Base-by-base conservation (phyloP, 768 basidiomycete species). In the Amanita phalloides region DNA sequence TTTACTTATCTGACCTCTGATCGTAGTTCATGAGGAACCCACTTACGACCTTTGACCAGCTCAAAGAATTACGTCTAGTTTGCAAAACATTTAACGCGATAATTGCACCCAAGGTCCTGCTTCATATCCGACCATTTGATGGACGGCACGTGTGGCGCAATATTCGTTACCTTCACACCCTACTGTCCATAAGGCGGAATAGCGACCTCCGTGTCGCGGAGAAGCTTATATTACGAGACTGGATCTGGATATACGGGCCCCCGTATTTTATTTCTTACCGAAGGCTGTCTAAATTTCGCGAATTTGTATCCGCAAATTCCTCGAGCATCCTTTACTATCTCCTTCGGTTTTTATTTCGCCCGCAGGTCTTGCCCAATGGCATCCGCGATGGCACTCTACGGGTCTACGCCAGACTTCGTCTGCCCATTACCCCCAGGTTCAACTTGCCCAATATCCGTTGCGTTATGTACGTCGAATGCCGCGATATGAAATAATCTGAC, bases 371-470 rank as follows among this genome's bases (percentile, higher is more conserved):
- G 3, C 49, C 41, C 0, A 7, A 32, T 3, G 26, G 39, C 4
- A 30, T 50, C 11, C 21, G 21, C 20, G 32, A 50, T 35, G 25
- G 28, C 6, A 20, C 26, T 7, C n/a, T 42, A 6, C 37, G 41
- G 8, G 5, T 36, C 2, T 17, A 30, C 6, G 49, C 39, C 6
- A 28, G 49, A 33, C 17, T 21, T 33, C 17, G 41, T 6, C 21
- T 50, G 13, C 28, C 49, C 13, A 26, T 23, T 2, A n/a, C 49
- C 3, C 20, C 28, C 2, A 42, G 10, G 21, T 30, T 50, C 17
- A 30, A 50, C 20, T 20, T 50, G 17, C 49, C 49, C 8, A 50
- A 50, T 39, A 23, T 50, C 41, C 49, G 49, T 26, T 28, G 30
- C 4, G 49, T 50, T 9, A 21, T 17, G 49, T 50, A 32, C 8